Base-by-base conservation (phyloP, 2,329 filamentous ascomycete species). In the Fusarium sp. region DNA sequence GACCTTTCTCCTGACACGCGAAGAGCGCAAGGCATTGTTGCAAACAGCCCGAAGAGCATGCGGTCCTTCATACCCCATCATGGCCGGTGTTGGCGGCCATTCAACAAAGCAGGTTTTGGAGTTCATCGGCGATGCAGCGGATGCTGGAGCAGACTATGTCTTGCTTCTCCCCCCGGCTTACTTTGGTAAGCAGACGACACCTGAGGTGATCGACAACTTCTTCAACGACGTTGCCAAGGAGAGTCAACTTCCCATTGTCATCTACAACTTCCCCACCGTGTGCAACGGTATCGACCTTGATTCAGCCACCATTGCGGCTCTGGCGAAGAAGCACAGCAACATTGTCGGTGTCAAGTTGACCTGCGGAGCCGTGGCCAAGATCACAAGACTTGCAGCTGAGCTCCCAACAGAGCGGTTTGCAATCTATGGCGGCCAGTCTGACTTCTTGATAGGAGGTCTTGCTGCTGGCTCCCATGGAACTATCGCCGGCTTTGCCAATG, bases 11-110 rank as follows among this genome's bases (percentile, higher is more conserved):
- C 62, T 85, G 25, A 86, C 84, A 3, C 83, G 83, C 19, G 81
- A 84, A 63, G 85, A 88, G 72, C 80, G 85, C 45, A 77, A 76
- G 49, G 76, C 78, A 35, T 78, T 89, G 3, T 77, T 90, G n/a
- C 71, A 77, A 33, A 77, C 82, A 4, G 87, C 87, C 75, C 86
- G 93, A 43, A 89, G 90, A 70, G 86, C 86, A 54, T 89, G 95
- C 35, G 93, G 93, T 0, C 90, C 92, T 1, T 88, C 93, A 72
- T 97, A 93, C 75, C 93, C 93, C 31, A 82, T 97, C 63, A 93
- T 95, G 81, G 93, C 46, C 76, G 88, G 88, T 15, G 84, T 87
- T 5, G 82, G 85, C 21, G 86, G 83, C 2, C 87, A 89, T 72
- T 87, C 84, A 5, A 88, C 85, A 7, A 80, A 81, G 59, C 87